Evolutionary conservation across 2,329 filamentous ascomycete genomes (phyloP), one percentile per base, ranked within the genome.

Genomic region (Fusarium humuli): DNA sequence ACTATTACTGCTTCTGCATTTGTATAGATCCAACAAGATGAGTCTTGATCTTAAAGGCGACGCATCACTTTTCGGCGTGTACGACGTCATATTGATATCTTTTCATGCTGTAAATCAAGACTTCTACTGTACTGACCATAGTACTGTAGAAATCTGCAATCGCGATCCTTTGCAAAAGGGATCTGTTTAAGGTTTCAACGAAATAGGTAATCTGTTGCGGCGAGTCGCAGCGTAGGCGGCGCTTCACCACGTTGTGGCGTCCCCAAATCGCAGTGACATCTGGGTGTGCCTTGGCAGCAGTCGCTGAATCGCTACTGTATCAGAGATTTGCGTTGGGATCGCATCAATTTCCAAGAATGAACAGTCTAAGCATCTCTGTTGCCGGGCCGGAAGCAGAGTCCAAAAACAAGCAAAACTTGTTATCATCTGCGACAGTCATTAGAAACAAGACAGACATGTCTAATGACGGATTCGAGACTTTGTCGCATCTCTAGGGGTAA

Each of bases 181-280:
- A 70, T 62, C 56, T 62, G 42, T 41, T 32, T 32, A 23, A 23
- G 30, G 53, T 25, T 53, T 18, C 37, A 40, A 46, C 67, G 32
- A 63, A 70, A 70, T 23, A 57, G 67, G 61, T 11, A 70, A 55
- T 29, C 29, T 25, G 34, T 34, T 40, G 48, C 47, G 40, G 29
- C 4, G 48, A 53, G 56, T 55, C 48, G 52, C 70, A 62, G 67
- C 67, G 65, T 69, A 61, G 65, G 66, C 34, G 66, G 66, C 65
- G 60, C 40, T 57, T 57, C n/a, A 41, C 56, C 54, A 53, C 30
- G 47, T 49, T 53, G 60, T 65, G 60, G 61, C 60, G 27, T 65
- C 37, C 11, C 12, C 10, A n/a, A 29, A 53, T 30, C 23, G 34
- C 22, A 29, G 57, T 68, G 67, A 67, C 67, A 70, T 67, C 34